A percentile compares a stretch with the other conserved stretches of the same genome.
Evolutionary conservation across 2,329 filamentous ascomycete species (phyloP).

Genomic region (Aspergillus novoparasiticus): DNA sequence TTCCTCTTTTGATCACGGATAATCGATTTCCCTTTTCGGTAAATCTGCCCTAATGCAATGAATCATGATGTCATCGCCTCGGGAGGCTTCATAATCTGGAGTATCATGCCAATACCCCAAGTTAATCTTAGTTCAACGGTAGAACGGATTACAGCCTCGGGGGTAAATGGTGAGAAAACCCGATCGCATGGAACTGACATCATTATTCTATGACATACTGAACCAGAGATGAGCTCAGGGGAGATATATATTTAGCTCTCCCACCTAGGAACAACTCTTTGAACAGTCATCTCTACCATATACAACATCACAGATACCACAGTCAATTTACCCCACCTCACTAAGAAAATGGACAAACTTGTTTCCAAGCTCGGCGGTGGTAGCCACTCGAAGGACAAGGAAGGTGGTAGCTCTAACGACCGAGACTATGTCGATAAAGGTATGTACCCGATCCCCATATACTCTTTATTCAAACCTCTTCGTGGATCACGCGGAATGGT

Average conservation of each 20-base stretch:
- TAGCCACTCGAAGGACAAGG: neutral
- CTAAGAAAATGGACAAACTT: conserved; percentile 25
- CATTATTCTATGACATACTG: neutral
- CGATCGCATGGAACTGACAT: neutral
- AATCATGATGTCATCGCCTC: too few relatives aligned
- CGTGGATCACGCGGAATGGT: neutral
- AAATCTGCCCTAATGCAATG: too few relatives aligned
- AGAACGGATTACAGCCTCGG: too few relatives aligned
- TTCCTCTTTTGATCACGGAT: too few relatives aligned
- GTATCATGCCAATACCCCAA: too few relatives aligned
- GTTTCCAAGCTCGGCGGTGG: conserved; percentile 29
- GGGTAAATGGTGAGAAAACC: too few relatives aligned
- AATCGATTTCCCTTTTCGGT: too few relatives aligned
- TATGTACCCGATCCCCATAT: conserved; percentile 20
- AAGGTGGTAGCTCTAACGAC: conserved; percentile 5
- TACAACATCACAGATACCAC: neutral
- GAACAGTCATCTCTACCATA: neutral
- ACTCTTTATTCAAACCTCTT: fast-evolving
- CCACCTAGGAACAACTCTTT: neutral
- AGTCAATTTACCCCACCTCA: conserved; percentile 20
- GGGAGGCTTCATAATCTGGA: too few relatives aligned
- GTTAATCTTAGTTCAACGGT: too few relatives aligned
- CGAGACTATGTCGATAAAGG: conserved; percentile 57
- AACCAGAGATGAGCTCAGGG: neutral
- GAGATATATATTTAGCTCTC: neutral